phyloP scores from a whole-genome alignment of 805 yeast genomes.

The Candida railenensis region DNA sequence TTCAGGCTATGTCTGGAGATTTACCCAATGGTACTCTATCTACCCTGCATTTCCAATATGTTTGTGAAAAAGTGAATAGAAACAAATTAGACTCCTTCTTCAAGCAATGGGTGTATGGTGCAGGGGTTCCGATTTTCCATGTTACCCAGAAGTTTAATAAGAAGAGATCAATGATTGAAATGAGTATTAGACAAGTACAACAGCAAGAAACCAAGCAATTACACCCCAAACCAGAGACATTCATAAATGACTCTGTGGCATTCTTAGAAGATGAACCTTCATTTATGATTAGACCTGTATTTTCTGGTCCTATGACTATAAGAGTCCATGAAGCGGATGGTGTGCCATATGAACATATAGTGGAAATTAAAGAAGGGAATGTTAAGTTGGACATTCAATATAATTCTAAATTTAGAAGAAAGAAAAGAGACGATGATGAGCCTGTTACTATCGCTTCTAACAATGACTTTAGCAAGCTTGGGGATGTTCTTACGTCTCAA shows the following conservation, averaged over 20 bases:
- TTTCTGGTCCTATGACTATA: conserved; percentile 94
- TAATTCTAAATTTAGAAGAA: conserved; percentile 86
- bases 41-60: conserved; percentile 81
- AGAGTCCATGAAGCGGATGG: conserved; percentile 98
- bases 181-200: conserved; percentile 91
- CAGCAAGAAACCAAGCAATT: conserved; percentile 49
- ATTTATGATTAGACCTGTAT: conserved; percentile 48
- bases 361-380: conserved; percentile 79
- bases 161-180: conserved; percentile 89
- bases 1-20: conserved; percentile 96
- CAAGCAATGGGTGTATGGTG: conserved; percentile 88
- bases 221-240: conserved; percentile 38
- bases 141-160: conserved; percentile 92
- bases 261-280: conserved; percentile 42
- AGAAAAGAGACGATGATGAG: conserved; percentile 52
- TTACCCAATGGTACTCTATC: conserved; percentile 73
- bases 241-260: conserved; percentile 45
- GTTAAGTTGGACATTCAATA: conserved; percentile 92
- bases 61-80: conserved; percentile 94
- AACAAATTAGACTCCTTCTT: conserved; percentile 80
- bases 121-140: conserved; percentile 86
- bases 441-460: conserved; percentile 17
- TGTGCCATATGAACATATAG: conserved; percentile 97
- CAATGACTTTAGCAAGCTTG: conserved; percentile 44
- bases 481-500: conserved; percentile 68